Evolutionary conservation across 345 rosid genomes (phyloP).

Genomic region (Conringia planisiliqua): DNA sequence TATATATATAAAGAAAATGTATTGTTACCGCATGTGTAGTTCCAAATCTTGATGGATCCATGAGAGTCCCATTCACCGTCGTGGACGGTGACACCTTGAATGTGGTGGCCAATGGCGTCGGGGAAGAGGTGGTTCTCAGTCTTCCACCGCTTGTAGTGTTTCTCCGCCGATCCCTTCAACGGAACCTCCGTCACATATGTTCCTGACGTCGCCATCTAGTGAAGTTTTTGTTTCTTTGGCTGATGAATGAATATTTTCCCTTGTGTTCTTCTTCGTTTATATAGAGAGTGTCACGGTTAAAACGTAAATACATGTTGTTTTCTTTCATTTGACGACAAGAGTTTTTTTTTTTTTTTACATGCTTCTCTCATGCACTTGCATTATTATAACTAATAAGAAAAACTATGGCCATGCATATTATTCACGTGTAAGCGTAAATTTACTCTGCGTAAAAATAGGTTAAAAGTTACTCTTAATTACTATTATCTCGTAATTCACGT

Average conservation of each 20-base stretch:
- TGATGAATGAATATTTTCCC: conserved; percentile 4
- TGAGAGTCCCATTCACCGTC: conserved; percentile 36
- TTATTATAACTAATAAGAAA: no score
- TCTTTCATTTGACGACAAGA: background rate
- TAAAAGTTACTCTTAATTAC: background rate
- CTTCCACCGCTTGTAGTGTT: conserved; percentile 32
- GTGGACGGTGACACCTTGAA: conserved; percentile 33
- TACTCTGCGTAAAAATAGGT: background rate
- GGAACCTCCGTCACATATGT: conserved; percentile 38
- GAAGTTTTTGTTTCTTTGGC: background rate
- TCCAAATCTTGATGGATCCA: conserved; percentile 35
- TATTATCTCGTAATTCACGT: background rate
- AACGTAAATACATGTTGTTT: background rate
- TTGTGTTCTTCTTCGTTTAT: conserved; percentile 15
- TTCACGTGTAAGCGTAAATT: background rate
- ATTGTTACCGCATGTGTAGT: conserved; percentile 29
- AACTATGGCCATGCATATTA: background rate
- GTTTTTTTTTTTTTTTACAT: background rate
- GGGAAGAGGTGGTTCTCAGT: conserved; percentile 35
- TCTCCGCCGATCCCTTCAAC: conserved; percentile 36
- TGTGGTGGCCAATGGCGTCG: conserved; percentile 29
- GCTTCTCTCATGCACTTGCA: background rate
- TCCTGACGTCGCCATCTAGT: conserved; percentile 33
- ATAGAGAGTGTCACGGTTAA: conserved; percentile 18
- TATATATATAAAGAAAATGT: background rate